Evolutionary conservation across 345 rosid genomes (phyloP).

Genomic region (Melaleuca alternifolia): DNA sequence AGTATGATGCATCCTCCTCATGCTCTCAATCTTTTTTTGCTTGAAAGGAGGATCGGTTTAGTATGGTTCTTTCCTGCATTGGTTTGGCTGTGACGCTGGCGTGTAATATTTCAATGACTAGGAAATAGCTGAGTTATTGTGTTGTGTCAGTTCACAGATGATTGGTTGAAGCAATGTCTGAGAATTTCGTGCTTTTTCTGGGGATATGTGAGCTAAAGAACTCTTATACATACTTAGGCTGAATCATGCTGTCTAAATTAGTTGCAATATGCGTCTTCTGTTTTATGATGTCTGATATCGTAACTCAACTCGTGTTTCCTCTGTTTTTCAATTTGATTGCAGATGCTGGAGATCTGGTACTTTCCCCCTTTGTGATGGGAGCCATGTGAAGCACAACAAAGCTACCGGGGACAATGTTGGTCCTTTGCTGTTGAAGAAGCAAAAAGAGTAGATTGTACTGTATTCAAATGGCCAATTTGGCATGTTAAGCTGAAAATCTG

Average conservation of each 20-base stretch:
- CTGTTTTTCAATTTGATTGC: not conserved
- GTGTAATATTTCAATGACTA: not conserved
- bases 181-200: not conserved
- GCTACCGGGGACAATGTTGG: constrained; percentile 92
- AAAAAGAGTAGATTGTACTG: constrained; percentile 4
- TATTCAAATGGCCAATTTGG: not conserved
- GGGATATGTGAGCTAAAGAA: not conserved
- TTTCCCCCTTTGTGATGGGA: constrained; percentile 84
- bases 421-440: constrained; percentile 58
- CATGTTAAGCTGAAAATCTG: not conserved
- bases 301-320: not conserved
- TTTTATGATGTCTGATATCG: not conserved
- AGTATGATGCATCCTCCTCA: not conserved
- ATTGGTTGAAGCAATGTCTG: not conserved
- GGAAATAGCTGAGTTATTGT: not conserved
- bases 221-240: not conserved
- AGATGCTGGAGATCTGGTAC: constrained; percentile 97
- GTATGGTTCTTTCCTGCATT: not conserved
- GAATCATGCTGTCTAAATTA: not conserved
- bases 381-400: constrained; percentile 91
- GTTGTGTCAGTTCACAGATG: not conserved
- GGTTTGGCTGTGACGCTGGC: not conserved
- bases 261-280: not conserved
- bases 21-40: not conserved
- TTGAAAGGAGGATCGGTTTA: not conserved